These are phyloP conservation scores for Plasmodium coatneyi DNA, from an alignment of 169 alveolate species.

Conservation along the genomic window DNA sequence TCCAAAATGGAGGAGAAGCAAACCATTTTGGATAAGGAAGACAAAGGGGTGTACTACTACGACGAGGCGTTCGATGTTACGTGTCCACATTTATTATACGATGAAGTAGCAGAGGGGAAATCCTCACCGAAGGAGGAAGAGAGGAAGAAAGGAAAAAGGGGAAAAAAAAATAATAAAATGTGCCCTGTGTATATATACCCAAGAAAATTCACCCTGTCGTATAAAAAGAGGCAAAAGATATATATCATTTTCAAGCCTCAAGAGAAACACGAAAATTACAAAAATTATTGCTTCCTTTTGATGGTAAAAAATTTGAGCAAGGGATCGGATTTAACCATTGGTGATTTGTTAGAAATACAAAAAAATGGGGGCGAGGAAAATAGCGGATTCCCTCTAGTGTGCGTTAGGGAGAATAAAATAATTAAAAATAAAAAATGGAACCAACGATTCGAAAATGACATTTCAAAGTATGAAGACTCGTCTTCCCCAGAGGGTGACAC, in stretches of 20 bases:
- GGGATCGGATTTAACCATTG: constrained; percentile 41
- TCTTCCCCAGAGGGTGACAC: constrained; percentile 22
- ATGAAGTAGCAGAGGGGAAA: not conserved
- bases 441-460: constrained; percentile 7
- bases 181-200: constrained; percentile 72
- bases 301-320: constrained; percentile 16
- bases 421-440: constrained; percentile 36
- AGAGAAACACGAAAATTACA: constrained; percentile 50
- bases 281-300: constrained; percentile 54
- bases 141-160: not conserved
- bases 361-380: constrained; percentile 9
- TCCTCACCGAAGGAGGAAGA: not conserved
- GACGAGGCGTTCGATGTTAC: constrained; percentile 31
- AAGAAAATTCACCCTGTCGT: constrained; percentile 12
- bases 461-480: constrained; percentile 42
- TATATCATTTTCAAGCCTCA: constrained; percentile 42
- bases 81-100: constrained; percentile 16
- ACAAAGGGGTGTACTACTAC: constrained; percentile 43
- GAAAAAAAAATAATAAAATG: not conserved
- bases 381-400: constrained; percentile 40
- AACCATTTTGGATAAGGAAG: constrained; percentile 1
- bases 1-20: not conserved
- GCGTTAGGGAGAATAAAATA: constrained; percentile 45
- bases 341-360: constrained; percentile 36
- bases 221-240: constrained; percentile 35